Conservation (phyloP, 2,329 filamentous ascomycete genomes). For the Ophiostoma australiae region DNA sequence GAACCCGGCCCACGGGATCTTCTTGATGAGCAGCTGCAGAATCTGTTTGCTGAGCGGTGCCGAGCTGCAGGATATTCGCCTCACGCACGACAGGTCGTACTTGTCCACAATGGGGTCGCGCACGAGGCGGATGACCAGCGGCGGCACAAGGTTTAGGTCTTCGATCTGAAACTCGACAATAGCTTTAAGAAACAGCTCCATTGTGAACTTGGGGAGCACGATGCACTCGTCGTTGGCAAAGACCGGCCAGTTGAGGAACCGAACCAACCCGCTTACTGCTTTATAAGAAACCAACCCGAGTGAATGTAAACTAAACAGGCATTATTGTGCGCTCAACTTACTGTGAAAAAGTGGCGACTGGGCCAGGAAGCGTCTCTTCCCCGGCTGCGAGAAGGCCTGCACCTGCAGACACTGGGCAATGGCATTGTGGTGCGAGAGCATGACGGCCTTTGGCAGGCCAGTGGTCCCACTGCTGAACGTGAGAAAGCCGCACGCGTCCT, state of each 20-base stretch:
- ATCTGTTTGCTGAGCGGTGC: slow-evolving; percentile 43
- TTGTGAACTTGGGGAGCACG: not conserved
- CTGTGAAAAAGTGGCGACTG: not conserved
- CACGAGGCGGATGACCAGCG: slow-evolving; percentile 41
- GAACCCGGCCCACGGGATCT: not conserved
- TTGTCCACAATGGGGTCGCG: slow-evolving; percentile 48
- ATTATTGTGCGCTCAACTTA: not conserved
- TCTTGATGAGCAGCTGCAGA: not conserved
- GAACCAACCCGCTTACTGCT: not conserved
- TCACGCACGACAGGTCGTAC: slow-evolving; percentile 54
- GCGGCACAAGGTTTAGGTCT: slow-evolving; percentile 50
- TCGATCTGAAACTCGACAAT: slow-evolving; percentile 33
- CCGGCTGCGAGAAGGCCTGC: not conserved
- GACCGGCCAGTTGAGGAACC: not conserved
- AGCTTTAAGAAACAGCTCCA: not conserved
- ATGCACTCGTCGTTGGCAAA: not conserved
- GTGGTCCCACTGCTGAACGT: slow-evolving; percentile 46
- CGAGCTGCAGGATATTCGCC: slow-evolving; percentile 54
- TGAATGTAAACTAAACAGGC: not conserved
- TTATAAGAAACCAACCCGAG: not conserved
- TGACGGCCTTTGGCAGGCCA: slow-evolving; percentile 55
- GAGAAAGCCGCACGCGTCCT: not conserved
- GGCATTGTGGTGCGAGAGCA: slow-evolving; percentile 53
- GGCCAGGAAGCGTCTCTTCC: not conserved
- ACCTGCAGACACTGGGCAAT: not conserved